Base-by-base conservation (phyloP, 2,329 filamentous ascomycete genomes). In the Fusarium sp. region DNA sequence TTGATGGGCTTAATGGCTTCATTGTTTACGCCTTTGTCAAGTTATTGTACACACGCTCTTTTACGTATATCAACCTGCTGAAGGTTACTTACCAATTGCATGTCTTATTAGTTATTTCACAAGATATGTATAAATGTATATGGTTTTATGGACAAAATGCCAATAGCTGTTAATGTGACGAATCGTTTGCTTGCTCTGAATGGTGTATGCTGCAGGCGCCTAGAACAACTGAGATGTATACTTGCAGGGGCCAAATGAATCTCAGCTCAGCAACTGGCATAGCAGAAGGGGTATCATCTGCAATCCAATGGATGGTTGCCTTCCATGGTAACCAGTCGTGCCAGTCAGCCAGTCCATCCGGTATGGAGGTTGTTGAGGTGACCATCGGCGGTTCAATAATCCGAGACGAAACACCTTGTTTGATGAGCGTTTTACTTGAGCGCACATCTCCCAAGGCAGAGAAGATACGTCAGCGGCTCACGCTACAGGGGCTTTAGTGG, bases 401-500 rank as follows among this genome's bases (percentile, higher is more conserved):
- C 36, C 29, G 45, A 22, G 45, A 47, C 40, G n/a, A 22, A 38
- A 47, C 40, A 16, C 36, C 50, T 18, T 61, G 27, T 63, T 36
- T 56, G 47, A 50, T 47, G 27, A 40, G 56, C 54, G 25, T 31
- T 65, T 50, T n/a, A 52, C 38, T 64, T 68, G 56, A 59, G 20
- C 13, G 57, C 31, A 27, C 7, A 36, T 50, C 62, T 68, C 42
- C 50, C 33, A 58, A 71, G 33, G 59, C 47, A 47, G 40, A 59
- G 67, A 20, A 61, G 11, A 56, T 59, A 74, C 71, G 71, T 74
- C 71, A 74, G 71, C 35, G 71, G 71, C 71, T 69, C 56, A 42
- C 38, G 38, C 68, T 71, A 65, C 35, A 35, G 40, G 42, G 38
- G 22, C 38, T 52, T 65, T 14, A 29, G 67, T 74, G 56, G 22